Evolutionary conservation across 768 basidiomycete species (phyloP), one percentile per base, ranked within the genome.

Genomic region (Infundibulicybe gibba): DNA sequence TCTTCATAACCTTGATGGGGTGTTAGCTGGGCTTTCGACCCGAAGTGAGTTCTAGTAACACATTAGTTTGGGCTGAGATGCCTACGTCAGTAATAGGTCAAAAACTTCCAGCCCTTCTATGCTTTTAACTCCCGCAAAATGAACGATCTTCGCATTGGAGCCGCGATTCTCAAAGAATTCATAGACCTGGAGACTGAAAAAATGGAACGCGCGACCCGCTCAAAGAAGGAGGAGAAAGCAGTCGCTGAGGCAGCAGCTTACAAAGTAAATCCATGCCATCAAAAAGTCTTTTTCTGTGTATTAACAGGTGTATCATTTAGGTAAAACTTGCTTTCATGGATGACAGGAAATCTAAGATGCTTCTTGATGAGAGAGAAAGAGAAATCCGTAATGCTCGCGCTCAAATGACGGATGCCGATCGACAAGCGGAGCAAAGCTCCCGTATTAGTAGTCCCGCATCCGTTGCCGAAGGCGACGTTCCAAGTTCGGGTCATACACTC

Each of bases 261-360:
- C 49, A 82, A 79, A 67, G 89, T 82, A 44, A 19, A 56, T 11
- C 6, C 32, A 9, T 15, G 3, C 34, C 15, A 12, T 16, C 16
- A 12, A 17, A 41, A 17, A 41, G 16, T 3, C 16, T 5, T 32
- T 10, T 32, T 15, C 40, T 20, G 25, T 43, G 46, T 5, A 16
- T 17, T 11, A 30, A 19, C 19, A 39, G n/a, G 20, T 43, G 15
- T 32, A 54, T 38, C n/a, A 10, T 45, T 2, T 52, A 91, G 90
- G 81, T 87, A n/a, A 87, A 82, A 60, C 63, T 90, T 42, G 84
- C 84, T 1, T 91, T 80, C 59, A 72, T 90, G 56, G 90, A 93
- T 40, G 90, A 93, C 58, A 76, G 90, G 43, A 83, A 72, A 57
- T 64, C 68, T 1, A 84, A 81, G 56, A 61, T 65, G 54, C 44